Percentiles rank a stretch among this genome's conserved stretches.
phyloP scores from a whole-genome alignment of 83 land plant genomes.

The Diphasiastrum complanatum region DNA sequence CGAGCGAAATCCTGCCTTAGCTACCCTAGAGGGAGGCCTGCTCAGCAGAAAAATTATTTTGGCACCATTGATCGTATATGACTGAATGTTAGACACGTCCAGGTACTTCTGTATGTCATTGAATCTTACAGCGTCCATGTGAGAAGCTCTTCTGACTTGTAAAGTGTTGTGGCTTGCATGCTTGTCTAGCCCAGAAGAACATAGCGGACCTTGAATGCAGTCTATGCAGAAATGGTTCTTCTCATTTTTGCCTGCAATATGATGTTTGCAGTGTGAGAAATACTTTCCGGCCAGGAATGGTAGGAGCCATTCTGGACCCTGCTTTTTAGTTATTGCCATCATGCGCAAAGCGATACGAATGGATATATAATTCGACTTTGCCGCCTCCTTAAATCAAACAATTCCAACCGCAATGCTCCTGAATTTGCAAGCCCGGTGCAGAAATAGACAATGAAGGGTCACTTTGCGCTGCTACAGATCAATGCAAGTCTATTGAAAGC shows the following conservation, averaged over 20 bases:
- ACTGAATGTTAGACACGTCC: conserved; percentile 25
- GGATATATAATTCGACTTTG: too few relatives aligned
- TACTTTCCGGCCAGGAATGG: conserved; percentile 17
- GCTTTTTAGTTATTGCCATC: too few relatives aligned
- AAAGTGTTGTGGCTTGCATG: conserved; percentile 15
- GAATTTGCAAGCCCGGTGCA: too few relatives aligned
- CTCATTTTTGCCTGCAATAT: conserved; percentile 26
- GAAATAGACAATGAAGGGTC: too few relatives aligned
- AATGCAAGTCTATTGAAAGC: too few relatives aligned
- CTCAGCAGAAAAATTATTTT: conserved; percentile 22
- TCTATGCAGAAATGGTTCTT: conserved; percentile 27
- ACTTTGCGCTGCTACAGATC: too few relatives aligned
- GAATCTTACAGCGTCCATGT: conserved; percentile 27
- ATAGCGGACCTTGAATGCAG: conserved; percentile 20
- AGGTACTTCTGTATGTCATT: conserved; percentile 23
- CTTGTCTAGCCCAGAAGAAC: conserved; percentile 10
- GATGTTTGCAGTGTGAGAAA: conserved; percentile 21
- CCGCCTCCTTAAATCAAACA: too few relatives aligned
- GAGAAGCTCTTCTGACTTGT: conserved; percentile 26
- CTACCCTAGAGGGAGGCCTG: conserved; percentile 21
- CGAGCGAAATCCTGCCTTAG: conserved; percentile 15
- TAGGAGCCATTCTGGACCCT: conserved; percentile 22
- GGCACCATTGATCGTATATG: conserved; percentile 26
- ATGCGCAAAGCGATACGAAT: too few relatives aligned
- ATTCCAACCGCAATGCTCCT: too few relatives aligned